Base-by-base conservation (phyloP, 768 basidiomycete genomes). In the Mycena belliarum region DNA sequence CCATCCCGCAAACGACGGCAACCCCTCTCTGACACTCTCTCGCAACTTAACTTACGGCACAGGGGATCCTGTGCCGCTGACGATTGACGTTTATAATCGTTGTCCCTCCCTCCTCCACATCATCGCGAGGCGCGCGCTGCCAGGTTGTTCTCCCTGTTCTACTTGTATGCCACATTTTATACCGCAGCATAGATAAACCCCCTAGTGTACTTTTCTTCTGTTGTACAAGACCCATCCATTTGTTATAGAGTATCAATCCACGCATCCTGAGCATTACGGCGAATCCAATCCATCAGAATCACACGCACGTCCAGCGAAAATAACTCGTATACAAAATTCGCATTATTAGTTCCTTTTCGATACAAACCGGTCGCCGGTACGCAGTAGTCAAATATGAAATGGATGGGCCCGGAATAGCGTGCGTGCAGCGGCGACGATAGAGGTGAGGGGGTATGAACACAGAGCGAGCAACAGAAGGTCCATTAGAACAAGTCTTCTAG, bases 401-500 rank as follows among this genome's bases (percentile, higher is more conserved):
- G 54, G 50, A 61, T 18, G 29, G 29, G 12, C 29, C 25, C 57
- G 35, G 55, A 43, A 43, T 29, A 38, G 37, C 35, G 41, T 28
- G 37, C n/a, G 29, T 32, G 29, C 37, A 46, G 44, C 45, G 42
- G 35, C 49, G 59, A 57, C 42, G 47, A 40, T 57, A 52, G 55
- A 44, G 53, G 59, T 46, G 52, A 57, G 37, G 57, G 29, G 48
- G 59, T 35, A 32, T 32, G 63, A 54, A 61, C 56, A 49, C 38
- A 48, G 32, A 57, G 48, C 33, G 26, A 43, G 49, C 21, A 59
- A 24, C 52, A 50, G 42, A 49, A 56, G 42, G 49, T 63, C 61
- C 62, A 49, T 75, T 69, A 95, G 77, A 95, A 97, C 63, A 95
- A 76, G 68, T 96, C 93, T 75, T 96, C 94, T 56, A 96, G 80